Evolutionary conservation across 257 asterid genomes (phyloP).

Genomic region (Parsonsia alboflavescens): DNA sequence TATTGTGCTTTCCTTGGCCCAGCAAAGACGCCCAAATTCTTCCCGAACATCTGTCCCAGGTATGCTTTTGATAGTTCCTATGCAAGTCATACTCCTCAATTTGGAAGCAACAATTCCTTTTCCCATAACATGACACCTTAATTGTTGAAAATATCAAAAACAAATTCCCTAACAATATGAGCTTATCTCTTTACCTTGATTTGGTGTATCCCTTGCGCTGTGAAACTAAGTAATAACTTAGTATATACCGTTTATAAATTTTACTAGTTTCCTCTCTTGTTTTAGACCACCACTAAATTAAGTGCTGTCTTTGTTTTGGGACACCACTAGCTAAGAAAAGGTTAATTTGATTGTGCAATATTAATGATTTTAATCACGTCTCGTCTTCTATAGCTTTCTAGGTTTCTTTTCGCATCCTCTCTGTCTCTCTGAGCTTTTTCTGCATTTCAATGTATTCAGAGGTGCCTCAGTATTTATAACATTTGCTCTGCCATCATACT

Average conservation of each 20-base stretch:
- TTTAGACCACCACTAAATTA: background rate
- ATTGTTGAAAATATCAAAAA: background rate
- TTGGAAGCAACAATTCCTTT: background rate
- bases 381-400: background rate
- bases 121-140: background rate
- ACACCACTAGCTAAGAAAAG: background rate
- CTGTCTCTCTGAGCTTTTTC: background rate
- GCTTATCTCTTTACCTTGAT: background rate
- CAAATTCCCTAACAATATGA: background rate
- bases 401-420: background rate
- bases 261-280: background rate
- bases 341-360: background rate
- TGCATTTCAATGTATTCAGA: background rate
- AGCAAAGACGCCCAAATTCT: constrained; percentile 85
- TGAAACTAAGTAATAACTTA: background rate
- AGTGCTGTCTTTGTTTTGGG: background rate
- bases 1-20: constrained; percentile 77
- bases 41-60: constrained; percentile 70
- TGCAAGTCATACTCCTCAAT: background rate
- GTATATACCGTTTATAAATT: background rate
- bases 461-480: background rate
- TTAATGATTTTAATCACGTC: background rate
- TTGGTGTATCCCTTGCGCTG: background rate
- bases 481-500: background rate
- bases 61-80: constrained; percentile 23